Conservation (phyloP, 768 basidiomycete genomes). For the Artomyces pyxidatus region DNA sequence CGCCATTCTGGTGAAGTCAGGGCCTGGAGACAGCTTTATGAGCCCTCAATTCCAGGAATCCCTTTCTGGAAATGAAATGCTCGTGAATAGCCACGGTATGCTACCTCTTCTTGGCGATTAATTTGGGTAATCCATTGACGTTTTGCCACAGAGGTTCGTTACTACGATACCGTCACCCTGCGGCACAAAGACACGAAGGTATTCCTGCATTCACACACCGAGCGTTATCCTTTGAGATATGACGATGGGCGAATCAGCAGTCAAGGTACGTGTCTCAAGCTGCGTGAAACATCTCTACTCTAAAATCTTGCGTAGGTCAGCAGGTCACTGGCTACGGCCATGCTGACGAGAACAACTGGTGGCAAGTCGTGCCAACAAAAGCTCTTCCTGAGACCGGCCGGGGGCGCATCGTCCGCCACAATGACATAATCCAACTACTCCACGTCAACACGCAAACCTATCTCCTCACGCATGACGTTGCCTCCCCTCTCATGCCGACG, state of each 20-base stretch:
- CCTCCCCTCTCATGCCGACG: conserved; percentile 92
- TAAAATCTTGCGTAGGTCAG: conserved; percentile 48
- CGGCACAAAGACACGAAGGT: conserved; percentile 91
- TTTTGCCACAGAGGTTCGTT: conserved; percentile 69
- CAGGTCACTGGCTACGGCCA: conserved; percentile 95
- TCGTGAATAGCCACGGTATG: conserved; percentile 86
- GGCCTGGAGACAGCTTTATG: conserved; percentile 95
- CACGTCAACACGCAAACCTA: conserved; percentile 79
- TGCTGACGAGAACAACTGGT: conserved; percentile 90
- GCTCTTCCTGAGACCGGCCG: conserved; percentile 91
- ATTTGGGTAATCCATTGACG: conserved; percentile 1
- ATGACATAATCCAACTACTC: conserved; percentile 82
- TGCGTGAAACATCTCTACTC: neutral
- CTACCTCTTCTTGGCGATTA: neutral
- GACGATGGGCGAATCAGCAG: conserved; percentile 93
- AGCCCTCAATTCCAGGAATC: conserved; percentile 98
- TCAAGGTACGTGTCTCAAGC: conserved; percentile 49
- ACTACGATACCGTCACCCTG: conserved; percentile 82
- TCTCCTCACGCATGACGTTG: conserved; percentile 94
- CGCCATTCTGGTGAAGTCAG: conserved; percentile 76
- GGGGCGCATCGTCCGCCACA: conserved; percentile 84
- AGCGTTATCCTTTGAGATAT: conserved; percentile 87
- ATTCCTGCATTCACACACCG: conserved; percentile 88
- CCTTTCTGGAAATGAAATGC: conserved; percentile 81
- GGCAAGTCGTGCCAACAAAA: conserved; percentile 94